Evolutionary conservation across 768 basidiomycete species (phyloP), one percentile per base, ranked within the genome.

Genomic region (Pleurotus pulmonarius): DNA sequence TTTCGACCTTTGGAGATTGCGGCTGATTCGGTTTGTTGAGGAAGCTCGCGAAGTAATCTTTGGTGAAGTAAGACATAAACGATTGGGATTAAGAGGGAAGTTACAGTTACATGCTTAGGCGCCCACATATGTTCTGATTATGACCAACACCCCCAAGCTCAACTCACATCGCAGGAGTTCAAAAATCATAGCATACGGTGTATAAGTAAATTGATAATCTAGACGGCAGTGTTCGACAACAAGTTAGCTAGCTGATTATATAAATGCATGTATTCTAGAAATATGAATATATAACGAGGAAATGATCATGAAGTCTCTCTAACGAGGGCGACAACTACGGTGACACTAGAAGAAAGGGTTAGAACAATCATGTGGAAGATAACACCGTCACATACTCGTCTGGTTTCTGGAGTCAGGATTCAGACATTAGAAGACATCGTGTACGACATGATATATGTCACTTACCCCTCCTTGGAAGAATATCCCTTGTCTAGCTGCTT

Each of bases 31-130:
- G 58, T 64, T 74, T 64, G 71, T 75, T 66, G 65, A 93, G 74
- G 65, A 92, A 92, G 66, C 90, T 91, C 52, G 89, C 87, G 66
- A 94, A 93, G 69, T 92, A 93, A 64, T 92, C 89, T 90, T 92
- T 92, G 58, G 54, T 62, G 51, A 52, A 52, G 40, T 52, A 52
- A 15, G 51, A 25, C 49, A 53, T 29, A 34, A 9, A 34, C 29
- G 9, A 11, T 34, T 34, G 29, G 29, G 29, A 34, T 34, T 34
- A 34, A 11, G 29, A 34, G 29, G 29, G 29, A 34, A 34, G 29
- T 20, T 11, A 34, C 11, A 34, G 29, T 20, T 11, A 34, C 11
- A 29, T 6, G 1, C 29, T 34, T 34, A 34, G 29, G 29, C 29
- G 29, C 29, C 29, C 29, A 34, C 9, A 11, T 34, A 34, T 11